Conservation (phyloP, 345 rosid genomes). For the Syzygium aqueum region DNA sequence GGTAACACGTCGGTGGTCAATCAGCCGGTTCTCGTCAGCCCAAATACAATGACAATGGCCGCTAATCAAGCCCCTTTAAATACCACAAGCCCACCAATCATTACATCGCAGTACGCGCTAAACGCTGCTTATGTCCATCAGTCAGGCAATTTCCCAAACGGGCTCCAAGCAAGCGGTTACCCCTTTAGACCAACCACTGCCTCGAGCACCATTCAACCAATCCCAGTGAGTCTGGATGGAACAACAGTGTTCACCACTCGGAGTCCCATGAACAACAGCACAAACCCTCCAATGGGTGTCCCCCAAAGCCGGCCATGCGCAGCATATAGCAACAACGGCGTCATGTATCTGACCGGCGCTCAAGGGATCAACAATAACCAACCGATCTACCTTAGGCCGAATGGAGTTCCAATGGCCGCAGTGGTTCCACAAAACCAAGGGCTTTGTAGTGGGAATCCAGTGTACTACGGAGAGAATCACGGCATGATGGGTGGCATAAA, state of each 20-base stretch:
- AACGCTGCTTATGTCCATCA: not conserved
- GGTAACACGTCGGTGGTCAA: not conserved
- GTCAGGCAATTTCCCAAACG: not conserved
- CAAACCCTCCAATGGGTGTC: not conserved
- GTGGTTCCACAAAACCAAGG: not conserved
- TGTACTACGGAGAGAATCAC: not conserved
- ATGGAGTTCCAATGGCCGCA: not conserved
- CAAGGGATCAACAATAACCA: not conserved
- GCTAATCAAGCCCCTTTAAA: not conserved
- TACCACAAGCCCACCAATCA: not conserved
- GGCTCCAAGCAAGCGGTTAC: not conserved
- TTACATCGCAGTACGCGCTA: not conserved
- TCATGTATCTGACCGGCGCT: not conserved
- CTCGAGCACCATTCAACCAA: not conserved
- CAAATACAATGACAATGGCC: not conserved
- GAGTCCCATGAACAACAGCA: not conserved
- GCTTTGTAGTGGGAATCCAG: not conserved
- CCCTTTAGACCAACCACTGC: not conserved
- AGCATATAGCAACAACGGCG: not conserved
- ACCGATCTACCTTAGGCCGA: not conserved
- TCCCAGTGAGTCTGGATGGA: not conserved
- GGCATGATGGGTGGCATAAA: slow-evolving; percentile 1
- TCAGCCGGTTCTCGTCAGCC: not conserved
- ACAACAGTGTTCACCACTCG: not conserved
- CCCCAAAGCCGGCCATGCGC: not conserved